Evolutionary conservation across 352 stramenopile species (phyloP).

Genomic region (Phytophthora litchii): DNA sequence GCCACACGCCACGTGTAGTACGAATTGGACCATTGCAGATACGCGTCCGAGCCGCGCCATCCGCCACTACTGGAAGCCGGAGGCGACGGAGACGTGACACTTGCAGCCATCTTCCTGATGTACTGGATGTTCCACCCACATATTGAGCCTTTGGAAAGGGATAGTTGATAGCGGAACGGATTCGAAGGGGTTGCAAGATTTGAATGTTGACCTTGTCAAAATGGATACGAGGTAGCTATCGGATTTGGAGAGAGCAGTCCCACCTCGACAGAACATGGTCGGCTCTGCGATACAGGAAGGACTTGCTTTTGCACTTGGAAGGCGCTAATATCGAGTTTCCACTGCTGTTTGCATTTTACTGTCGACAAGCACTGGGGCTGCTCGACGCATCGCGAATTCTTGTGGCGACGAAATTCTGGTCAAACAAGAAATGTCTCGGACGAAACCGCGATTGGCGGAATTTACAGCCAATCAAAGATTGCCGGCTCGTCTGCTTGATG

Average conservation of each 20-base stretch:
- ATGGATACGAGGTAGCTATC: neutral
- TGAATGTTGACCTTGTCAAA: neutral
- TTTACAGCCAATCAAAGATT: constrained; percentile 15
- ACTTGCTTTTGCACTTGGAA: neutral
- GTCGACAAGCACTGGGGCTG: too few species aligned
- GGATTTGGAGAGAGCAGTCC: neutral
- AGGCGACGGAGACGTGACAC: constrained; percentile 1
- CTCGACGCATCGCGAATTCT: neutral
- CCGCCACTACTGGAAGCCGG: constrained; percentile 2
- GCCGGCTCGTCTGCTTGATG: constrained; percentile 15
- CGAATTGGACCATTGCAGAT: constrained; percentile 69
- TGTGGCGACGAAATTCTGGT: neutral
- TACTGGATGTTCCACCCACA: neutral
- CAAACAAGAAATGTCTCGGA: constrained; percentile 4
- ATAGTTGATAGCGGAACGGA: constrained; percentile 4
- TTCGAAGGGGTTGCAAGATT: neutral
- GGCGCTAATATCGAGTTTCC: neutral
- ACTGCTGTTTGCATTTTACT: neutral
- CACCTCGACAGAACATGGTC: constrained; percentile 13
- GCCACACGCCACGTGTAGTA: constrained; percentile 72
- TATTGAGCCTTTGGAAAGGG: neutral
- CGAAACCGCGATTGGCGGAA: constrained; percentile 20
- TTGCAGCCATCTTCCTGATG: constrained; percentile 19
- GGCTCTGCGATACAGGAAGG: constrained; percentile 5
- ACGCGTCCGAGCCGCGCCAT: constrained; percentile 49